A percentile compares a stretch with the other conserved stretches of the same genome.
Conservation (phyloP, 1,284 basidiomycete genomes). For the Anthracocystis setariae region DNA sequence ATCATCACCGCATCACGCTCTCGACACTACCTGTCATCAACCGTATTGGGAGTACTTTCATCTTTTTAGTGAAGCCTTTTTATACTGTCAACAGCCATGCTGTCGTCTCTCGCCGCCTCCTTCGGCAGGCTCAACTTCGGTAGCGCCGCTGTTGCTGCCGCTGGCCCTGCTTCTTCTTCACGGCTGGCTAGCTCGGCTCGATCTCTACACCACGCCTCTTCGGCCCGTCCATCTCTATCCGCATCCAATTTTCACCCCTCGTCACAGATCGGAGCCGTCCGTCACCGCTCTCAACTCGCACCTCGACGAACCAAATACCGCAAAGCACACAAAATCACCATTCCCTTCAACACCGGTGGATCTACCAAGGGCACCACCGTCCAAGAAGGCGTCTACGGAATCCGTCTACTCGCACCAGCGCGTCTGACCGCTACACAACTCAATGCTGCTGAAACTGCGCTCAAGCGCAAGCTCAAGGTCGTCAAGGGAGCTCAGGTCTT, state of each 20-base stretch:
- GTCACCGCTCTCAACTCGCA: constrained; percentile 76
- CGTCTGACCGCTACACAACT: constrained; percentile 92
- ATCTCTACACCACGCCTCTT: constrained; percentile 16
- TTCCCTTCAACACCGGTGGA: constrained; percentile 76
- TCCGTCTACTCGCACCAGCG: constrained; percentile 84
- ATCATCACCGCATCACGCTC: not conserved
- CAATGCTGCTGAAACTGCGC: constrained; percentile 83
- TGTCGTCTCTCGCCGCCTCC: constrained; percentile 32
- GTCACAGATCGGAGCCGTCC: constrained; percentile 59
- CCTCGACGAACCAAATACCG: constrained; percentile 83
- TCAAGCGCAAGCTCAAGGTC: constrained; percentile 89
- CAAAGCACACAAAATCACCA: constrained; percentile 86
- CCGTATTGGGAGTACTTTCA: not conserved
- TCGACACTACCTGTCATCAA: not conserved
- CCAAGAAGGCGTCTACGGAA: constrained; percentile 88
- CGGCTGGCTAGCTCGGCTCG: constrained; percentile 12
- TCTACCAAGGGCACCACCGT: constrained; percentile 93
- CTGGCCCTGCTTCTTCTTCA: constrained; percentile 16
- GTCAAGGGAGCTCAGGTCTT: constrained; percentile 90
- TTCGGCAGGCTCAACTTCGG: constrained; percentile 23
- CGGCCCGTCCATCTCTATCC: constrained; percentile 9
- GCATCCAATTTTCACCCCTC: not conserved
- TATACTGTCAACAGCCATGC: constrained; percentile 7
- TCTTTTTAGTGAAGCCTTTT: not conserved
- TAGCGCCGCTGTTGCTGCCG: constrained; percentile 8